Percentiles rank a stretch among this genome's conserved stretches.
These are phyloP conservation scores for Starmera pachycereana DNA, from an alignment of 805 yeast genomes.

Conservation along the genomic window DNA sequence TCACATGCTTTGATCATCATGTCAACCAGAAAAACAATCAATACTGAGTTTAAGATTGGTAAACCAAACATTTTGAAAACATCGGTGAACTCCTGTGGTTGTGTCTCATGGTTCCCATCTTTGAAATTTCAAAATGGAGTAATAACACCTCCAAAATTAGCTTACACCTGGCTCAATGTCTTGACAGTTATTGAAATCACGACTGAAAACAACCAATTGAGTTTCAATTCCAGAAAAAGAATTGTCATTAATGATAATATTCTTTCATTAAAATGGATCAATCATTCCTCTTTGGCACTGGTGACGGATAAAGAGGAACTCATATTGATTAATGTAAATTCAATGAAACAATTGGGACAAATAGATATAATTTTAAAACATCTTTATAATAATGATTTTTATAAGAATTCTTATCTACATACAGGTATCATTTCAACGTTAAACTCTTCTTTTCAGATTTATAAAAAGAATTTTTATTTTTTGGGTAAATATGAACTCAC, in stretches of 20 bases:
- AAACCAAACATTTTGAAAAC: conserved; percentile 30
- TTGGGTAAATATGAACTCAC: conserved; percentile 42
- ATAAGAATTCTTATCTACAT: conserved; percentile 9
- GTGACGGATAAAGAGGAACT: conserved; percentile 38
- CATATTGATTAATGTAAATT: conserved; percentile 29
- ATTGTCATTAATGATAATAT: conserved; percentile 39
- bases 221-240: conserved; percentile 30
- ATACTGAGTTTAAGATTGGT: conserved; percentile 44
- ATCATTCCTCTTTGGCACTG: conserved; percentile 26
- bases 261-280: conserved; percentile 49
- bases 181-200: conserved; percentile 44
- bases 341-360: conserved; percentile 21
- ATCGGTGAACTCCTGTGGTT: conserved; percentile 28
- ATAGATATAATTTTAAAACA: conserved; percentile 20
- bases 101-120: conserved; percentile 58
- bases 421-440: conserved; percentile 5
- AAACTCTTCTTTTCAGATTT: conserved; percentile 22
- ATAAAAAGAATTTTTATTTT: conserved; percentile 38
- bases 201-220: conserved; percentile 18
- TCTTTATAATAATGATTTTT: conserved; percentile 24
- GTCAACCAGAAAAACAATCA: conserved; percentile 40
- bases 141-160: conserved; percentile 36
- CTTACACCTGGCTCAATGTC: conserved; percentile 59
- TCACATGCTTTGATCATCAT: conserved; percentile 38
- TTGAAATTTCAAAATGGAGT: conserved; percentile 16